These are phyloP conservation scores for Debaryomycetaceae sp. DNA, from an alignment of 1,139 yeast species.

Conservation along the genomic window DNA sequence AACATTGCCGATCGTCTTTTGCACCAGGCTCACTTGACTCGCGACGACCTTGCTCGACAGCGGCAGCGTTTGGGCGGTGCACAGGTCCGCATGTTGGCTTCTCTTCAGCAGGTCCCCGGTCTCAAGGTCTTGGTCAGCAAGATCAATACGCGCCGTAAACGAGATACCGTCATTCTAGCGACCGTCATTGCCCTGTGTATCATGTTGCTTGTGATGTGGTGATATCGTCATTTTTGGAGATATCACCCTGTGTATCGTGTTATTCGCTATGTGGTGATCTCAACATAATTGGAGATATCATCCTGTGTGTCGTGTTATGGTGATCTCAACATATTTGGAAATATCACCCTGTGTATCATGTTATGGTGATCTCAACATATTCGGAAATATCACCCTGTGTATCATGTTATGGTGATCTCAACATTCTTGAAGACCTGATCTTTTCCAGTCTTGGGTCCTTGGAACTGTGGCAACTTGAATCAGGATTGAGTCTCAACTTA, in stretches of 20 bases:
- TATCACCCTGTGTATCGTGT: not conserved
- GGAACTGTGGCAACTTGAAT: too few species aligned
- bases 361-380: not conserved
- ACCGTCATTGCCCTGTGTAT: conserved; percentile 64
- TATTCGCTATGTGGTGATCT: not conserved
- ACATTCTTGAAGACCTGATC: conserved; percentile 1
- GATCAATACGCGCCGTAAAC: conserved; percentile 79
- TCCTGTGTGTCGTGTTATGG: conserved; percentile 51
- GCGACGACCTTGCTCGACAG: conserved; percentile 76
- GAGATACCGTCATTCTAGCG: conserved; percentile 83
- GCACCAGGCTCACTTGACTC: conserved; percentile 76
- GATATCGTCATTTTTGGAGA: not conserved
- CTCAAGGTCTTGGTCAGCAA: conserved; percentile 63
- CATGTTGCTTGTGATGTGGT: conserved; percentile 46
- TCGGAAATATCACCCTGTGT: conserved; percentile 60
- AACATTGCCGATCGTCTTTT: conserved; percentile 69
- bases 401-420: conserved; percentile 54
- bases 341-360: not conserved
- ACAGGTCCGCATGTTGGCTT: conserved; percentile 49
- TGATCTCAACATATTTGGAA: conserved; percentile 1
- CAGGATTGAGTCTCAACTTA: too few species aligned
- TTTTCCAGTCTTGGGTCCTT: not conserved
- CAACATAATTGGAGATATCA: conserved; percentile 61
- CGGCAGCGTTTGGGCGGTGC: conserved; percentile 54
- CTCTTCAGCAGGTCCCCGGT: conserved; percentile 71